Percentiles rank a stretch among this genome's conserved stretches.
These are phyloP conservation scores for Ceratocystis eucalypticola DNA, from an alignment of 2,329 filamentous ascomycete species.

Conservation along the genomic window DNA sequence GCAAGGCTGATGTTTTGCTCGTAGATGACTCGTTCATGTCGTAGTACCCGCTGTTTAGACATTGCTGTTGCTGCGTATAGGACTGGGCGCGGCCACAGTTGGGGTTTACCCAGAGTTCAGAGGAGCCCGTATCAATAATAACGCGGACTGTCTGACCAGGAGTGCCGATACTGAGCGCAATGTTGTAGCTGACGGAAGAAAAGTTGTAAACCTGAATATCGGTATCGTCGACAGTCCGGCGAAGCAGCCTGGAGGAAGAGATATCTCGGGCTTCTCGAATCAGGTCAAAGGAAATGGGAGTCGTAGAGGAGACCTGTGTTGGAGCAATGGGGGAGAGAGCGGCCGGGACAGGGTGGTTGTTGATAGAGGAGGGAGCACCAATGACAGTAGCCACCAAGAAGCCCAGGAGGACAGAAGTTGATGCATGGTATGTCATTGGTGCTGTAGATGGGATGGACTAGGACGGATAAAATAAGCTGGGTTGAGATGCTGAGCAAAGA, in stretches of 20 bases:
- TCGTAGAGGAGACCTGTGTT: background rate
- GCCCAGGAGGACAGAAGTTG: conserved; percentile 9
- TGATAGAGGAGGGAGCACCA: conserved; percentile 3
- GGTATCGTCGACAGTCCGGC: conserved; percentile 13
- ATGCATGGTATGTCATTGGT: conserved; percentile 7
- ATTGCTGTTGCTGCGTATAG: conserved; percentile 18
- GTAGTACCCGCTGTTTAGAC: conserved; percentile 18
- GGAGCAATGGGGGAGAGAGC: background rate
- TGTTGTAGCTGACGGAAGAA: conserved; percentile 28
- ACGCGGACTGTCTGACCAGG: conserved; percentile 29
- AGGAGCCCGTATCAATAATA: conserved; percentile 31
- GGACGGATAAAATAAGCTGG: background rate
- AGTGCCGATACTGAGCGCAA: conserved; percentile 29
- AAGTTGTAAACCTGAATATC: conserved; percentile 20
- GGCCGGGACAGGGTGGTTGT: background rate
- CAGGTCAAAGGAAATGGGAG: conserved; percentile 12
- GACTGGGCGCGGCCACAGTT: conserved; percentile 24
- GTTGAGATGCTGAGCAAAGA: background rate
- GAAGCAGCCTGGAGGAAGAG: conserved; percentile 6
- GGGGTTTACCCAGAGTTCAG: conserved; percentile 33
- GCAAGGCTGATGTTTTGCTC: conserved; percentile 17
- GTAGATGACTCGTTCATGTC: conserved; percentile 23
- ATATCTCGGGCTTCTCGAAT: conserved; percentile 12
- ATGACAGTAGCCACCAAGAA: conserved; percentile 9
- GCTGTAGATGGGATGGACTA: background rate